Evolutionary conservation across 495 filamentous ascomycete genomes (phyloP).

Genomic region (Annulohypoxylon stygium): DNA sequence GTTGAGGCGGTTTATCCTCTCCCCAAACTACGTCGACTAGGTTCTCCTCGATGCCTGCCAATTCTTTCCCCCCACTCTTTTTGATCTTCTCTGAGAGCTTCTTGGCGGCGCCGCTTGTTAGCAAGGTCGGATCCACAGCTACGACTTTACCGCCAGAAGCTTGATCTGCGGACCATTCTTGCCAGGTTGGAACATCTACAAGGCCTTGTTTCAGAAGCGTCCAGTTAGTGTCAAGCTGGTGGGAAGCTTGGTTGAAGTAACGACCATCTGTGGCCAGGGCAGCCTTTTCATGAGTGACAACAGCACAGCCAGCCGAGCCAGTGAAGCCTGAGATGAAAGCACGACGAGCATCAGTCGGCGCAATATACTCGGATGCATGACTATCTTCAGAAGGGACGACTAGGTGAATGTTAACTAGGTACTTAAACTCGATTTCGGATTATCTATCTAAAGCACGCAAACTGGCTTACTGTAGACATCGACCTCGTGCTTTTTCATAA

Average conservation of each 20-base stretch:
- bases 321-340: constrained; percentile 95
- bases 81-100: constrained; percentile 89
- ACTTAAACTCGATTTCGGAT: constrained; percentile 9
- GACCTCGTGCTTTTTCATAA: constrained; percentile 90
- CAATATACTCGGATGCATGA: constrained; percentile 98
- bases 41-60: constrained; percentile 81
- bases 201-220: constrained; percentile 90
- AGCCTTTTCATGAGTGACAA: constrained; percentile 87
- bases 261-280: constrained; percentile 95
- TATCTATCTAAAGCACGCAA: constrained; percentile 19
- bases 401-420: constrained; percentile 55
- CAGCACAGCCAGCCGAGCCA: constrained; percentile 93
- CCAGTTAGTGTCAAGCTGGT: constrained; percentile 96
- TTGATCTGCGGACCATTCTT: constrained; percentile 94
- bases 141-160: constrained; percentile 86
- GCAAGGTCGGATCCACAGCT: constrained; percentile 90
- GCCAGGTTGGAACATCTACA: constrained; percentile 95
- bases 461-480: constrained; percentile 89
- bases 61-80: constrained; percentile 82
- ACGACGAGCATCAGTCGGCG: constrained; percentile 90
- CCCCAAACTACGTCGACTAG: constrained; percentile 92
- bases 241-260: constrained; percentile 97
- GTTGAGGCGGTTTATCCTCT: constrained; percentile 75
- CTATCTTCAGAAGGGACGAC: constrained; percentile 98
- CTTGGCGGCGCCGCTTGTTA: constrained; percentile 86